A percentile compares a stretch with the other conserved stretches of the same genome.
phyloP scores from a whole-genome alignment of 345 rosid species.

The Ceriops tagal region DNA sequence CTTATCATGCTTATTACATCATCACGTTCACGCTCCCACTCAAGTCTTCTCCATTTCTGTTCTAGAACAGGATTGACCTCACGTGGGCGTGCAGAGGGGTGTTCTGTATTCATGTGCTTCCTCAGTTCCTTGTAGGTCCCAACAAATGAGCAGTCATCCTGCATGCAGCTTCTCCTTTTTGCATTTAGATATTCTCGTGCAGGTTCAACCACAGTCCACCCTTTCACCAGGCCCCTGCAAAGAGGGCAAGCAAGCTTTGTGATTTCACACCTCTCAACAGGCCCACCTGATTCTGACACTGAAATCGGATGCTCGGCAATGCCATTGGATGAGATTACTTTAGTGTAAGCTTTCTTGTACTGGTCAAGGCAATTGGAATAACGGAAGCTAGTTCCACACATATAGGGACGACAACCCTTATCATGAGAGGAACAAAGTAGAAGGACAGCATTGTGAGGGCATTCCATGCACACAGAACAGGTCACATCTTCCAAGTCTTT shows the following conservation, averaged over 20 bases:
- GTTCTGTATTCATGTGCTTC: constrained; percentile 80
- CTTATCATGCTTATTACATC: constrained; percentile 81
- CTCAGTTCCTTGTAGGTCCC: constrained; percentile 85
- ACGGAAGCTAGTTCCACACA: constrained; percentile 97
- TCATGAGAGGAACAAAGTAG: constrained; percentile 95
- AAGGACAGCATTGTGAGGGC: constrained; percentile 95
- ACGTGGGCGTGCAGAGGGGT: constrained; percentile 77
- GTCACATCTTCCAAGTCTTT: constrained; percentile 82
- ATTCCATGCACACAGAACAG: constrained; percentile 97
- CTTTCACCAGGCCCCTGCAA: constrained; percentile 95
- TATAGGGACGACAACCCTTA: constrained; percentile 95
- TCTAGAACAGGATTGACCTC: constrained; percentile 73
- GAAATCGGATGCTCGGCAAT: constrained; percentile 32
- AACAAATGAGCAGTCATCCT: constrained; percentile 67
- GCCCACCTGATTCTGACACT: constrained; percentile 30
- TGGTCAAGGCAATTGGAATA: constrained; percentile 94
- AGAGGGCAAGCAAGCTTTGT: constrained; percentile 83
- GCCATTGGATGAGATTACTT: constrained; percentile 37
- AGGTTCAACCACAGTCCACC: constrained; percentile 93
- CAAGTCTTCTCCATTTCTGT: constrained; percentile 83
- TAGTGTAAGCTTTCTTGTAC: constrained; percentile 80
- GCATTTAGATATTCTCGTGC: constrained; percentile 71
- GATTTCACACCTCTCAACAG: constrained; percentile 47
- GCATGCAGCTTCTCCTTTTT: constrained; percentile 88
- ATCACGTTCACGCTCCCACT: constrained; percentile 60